Evolutionary conservation across 2,329 filamentous ascomycete genomes (phyloP), one percentile per base, ranked within the genome.

Genomic region (Diaporthe citriasiana): DNA sequence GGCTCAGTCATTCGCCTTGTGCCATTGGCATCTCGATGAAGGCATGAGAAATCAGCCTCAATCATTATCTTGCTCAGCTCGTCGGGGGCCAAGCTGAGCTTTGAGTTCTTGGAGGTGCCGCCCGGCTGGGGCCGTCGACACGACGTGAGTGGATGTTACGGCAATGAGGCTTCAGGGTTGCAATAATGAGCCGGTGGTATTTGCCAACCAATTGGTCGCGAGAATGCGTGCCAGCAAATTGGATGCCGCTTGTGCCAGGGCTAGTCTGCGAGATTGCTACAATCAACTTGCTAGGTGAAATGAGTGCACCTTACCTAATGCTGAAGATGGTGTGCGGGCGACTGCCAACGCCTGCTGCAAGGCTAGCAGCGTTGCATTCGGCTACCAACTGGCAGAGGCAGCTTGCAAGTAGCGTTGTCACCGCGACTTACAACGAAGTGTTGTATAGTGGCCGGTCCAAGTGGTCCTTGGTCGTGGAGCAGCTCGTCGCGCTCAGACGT

Each of bases 361-460:
- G 27, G 53, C 38, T 69, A 53, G 74, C 72, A 75, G 71, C 55
- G 68, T 75, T 57, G 33, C 69, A 74, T 69, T 56, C 38, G 70
- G 45, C 45, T 63, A 42, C 47, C 51, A 17, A 51, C 51, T 71
- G 66, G 66, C 66, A 71, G 53, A 59, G 35, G 50, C 57, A 40
- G 63, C 72, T 70, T 70, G 69, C 69, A 70, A 38, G 55, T 51
- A 74, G 55, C 35, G n/a, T 45, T 65, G 27, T 33, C 59, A 35
- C 59, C 40, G 45, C 33, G 63, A 27, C 63, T 53, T 40, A 40
- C 30, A 53, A 35, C 9, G n/a, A 68, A 30, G n/a, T 15, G 47
- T 4, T 53, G 47, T 53, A 38, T 53, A 68, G 47, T 38, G 33
- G 33, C 63, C 47, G 42, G 45, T 22, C 12, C 38, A n/a, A 19